Percentiles rank a stretch among this genome's conserved stretches.
These are phyloP conservation scores for Saccharum hybrid DNA, from an alignment of 202 grass and related monocot genomes.

Conservation along the genomic window DNA sequence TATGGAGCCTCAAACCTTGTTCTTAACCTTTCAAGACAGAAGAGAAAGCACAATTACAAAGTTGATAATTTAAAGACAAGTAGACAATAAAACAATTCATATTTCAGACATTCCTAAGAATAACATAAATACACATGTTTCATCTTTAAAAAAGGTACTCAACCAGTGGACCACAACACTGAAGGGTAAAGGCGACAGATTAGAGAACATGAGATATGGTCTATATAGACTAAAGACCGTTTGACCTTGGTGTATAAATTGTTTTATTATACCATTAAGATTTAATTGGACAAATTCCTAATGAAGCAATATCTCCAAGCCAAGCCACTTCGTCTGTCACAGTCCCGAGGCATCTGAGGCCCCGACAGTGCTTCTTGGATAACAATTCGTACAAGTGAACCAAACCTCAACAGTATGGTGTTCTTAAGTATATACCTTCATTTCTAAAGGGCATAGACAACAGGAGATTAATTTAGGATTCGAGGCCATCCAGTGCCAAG, in stretches of 20 bases:
- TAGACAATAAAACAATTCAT: slow-evolving; percentile 16
- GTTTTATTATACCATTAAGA: slow-evolving; percentile 1
- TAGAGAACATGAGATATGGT: neutral
- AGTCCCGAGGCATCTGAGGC: neutral
- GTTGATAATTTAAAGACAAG: neutral
- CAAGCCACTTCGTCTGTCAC: neutral
- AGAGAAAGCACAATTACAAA: slow-evolving; percentile 38
- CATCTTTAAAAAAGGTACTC: neutral
- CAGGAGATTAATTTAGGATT: neutral
- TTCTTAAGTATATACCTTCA: neutral
- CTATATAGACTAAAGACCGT: neutral
- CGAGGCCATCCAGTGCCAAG: neutral
- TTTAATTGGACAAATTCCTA: slow-evolving; percentile 2
- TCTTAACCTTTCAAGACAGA: slow-evolving; percentile 63
- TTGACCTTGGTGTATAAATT: slow-evolving; percentile 27
- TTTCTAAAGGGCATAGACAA: neutral
- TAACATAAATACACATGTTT: slow-evolving; percentile 23
- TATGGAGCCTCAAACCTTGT: slow-evolving; percentile 64
- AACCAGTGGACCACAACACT: neutral
- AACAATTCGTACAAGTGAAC: neutral
- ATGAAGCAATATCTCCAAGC: neutral
- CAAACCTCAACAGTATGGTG: slow-evolving; percentile 2
- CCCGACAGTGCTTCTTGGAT: neutral
- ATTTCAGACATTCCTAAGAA: slow-evolving; percentile 1
- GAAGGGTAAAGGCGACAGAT: neutral